phyloP scores from a whole-genome alignment of 2,329 filamentous ascomycete species.

The Aspergillus quadrilineatus region DNA sequence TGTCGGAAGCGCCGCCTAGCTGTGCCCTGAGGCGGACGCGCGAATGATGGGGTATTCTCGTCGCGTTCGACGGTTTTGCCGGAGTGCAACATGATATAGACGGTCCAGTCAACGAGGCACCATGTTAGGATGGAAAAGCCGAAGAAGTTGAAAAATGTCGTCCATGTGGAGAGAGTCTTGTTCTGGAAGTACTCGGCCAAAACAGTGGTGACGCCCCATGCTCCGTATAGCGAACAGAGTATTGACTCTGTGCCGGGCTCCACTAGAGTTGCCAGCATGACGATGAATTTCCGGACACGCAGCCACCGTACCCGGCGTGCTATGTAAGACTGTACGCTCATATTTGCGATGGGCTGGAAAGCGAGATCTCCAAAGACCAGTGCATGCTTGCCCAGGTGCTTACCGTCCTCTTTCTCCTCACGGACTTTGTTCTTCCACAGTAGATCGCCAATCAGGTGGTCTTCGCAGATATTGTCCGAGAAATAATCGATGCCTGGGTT shows the following conservation, averaged over 20 bases:
- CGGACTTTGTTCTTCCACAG: conserved; percentile 65
- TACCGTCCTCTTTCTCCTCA: conserved; percentile 37
- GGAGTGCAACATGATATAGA: conserved; percentile 73
- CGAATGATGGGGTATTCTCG: conserved; percentile 72
- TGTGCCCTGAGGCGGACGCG: conserved; percentile 50
- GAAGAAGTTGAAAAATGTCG: conserved; percentile 66
- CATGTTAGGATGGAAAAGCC: conserved; percentile 63
- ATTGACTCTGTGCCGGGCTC: conserved; percentile 91
- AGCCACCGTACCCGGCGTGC: conserved; percentile 85
- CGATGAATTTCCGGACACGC: conserved; percentile 90
- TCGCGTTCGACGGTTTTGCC: conserved; percentile 69
- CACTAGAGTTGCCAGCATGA: conserved; percentile 81
- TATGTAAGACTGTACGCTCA: conserved; percentile 74
- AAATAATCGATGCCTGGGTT: conserved; percentile 83
- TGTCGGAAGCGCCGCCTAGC: conserved; percentile 59
- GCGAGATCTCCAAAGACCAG: conserved; percentile 82
- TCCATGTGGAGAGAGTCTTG: conserved; percentile 61
- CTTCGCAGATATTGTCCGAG: conserved; percentile 94
- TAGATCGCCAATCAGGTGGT: conserved; percentile 90
- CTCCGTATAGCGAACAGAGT: conserved; percentile 75
- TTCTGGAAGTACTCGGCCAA: conserved; percentile 60
- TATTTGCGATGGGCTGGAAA: conserved; percentile 82
- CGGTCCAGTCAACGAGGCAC: conserved; percentile 71
- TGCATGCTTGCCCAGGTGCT: conserved; percentile 70
- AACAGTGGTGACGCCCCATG: conserved; percentile 71